Conservation (phyloP, 345 rosid genomes). For the Physaria fendleri region DNA sequence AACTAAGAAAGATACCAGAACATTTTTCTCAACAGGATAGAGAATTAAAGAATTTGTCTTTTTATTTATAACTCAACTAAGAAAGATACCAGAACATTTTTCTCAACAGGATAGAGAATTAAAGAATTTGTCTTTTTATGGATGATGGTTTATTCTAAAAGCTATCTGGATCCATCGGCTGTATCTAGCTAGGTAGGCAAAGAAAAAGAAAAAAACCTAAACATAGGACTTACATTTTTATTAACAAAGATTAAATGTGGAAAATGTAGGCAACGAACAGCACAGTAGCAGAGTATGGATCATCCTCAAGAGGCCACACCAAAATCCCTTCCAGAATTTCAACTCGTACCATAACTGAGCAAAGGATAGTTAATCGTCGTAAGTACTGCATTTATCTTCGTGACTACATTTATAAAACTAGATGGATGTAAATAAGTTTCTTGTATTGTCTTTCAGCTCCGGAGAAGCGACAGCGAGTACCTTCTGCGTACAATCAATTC, state of each 20-base stretch:
- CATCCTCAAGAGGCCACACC: constrained; percentile 61
- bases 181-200: no score
- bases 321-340: constrained; percentile 45
- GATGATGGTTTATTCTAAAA: no score
- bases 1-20: no score
- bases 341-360: constrained; percentile 28
- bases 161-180: no score
- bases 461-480: constrained; percentile 97
- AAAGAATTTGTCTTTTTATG: no score
- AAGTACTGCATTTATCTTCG: no score
- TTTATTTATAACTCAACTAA: no score
- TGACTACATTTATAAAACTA: background rate
- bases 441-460: constrained; percentile 53
- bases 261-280: constrained; percentile 42
- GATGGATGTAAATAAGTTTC: background rate
- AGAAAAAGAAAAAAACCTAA: background rate
- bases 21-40: no score
- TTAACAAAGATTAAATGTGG: background rate
- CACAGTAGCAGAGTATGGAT: constrained; percentile 44
- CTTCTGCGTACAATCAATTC: constrained; percentile 98
- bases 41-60: no score
- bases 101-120: no score
- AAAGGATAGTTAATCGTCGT: constrained; percentile 72
- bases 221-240: background rate
- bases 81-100: no score